Evolutionary conservation across 805 yeast genomes (phyloP), one percentile per base, ranked within the genome.

Genomic region (Lipomyces kockii): DNA sequence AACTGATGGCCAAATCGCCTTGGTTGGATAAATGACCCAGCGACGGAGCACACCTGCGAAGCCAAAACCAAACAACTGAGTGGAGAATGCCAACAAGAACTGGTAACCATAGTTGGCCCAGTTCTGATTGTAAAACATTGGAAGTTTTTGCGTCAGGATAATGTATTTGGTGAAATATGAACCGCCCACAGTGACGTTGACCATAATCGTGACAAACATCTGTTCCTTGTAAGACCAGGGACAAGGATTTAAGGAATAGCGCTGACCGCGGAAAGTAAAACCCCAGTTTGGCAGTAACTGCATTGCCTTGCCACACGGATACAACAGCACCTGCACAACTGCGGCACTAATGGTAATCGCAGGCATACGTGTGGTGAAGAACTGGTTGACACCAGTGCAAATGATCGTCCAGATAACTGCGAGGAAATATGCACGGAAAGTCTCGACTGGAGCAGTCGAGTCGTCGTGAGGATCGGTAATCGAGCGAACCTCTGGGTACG

Each of bases 1-100:
- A 9, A 62, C 58, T 86, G 39, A 86, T 86, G 93, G 93, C 93
- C 93, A 89, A 62, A 88, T 82, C 78, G 87, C 85, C 20, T 85
- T 80, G 5, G 88, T 83, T 3, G 91, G 89, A 66, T 84, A 83
- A 20, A 89, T 87, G 69, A 89, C 80, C 49, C 87, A 80, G 69
- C 84, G 82, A 70, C 89, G 80, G 52, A 84, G 80, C 65, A 88
- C 64, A 37, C 93, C 92, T 58, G 90, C 90, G 61, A 87, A 76
- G 32, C 89, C 87, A 70, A 86, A 86, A 8, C 92, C 92, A 61
- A 89, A 80, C 70, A 85, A 80, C 75, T 88, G 91, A 46, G 89
- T 83, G 14, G 89, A 81, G 62, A 85, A 73, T 58, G 83, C 80
- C 52, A 86, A 79, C 61, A 87, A 76, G 29, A 88, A 76, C 69